A percentile compares a stretch with the other conserved stretches of the same genome.
Conservation (phyloP, 495 filamentous ascomycete species). For the Penicillium daleae region DNA sequence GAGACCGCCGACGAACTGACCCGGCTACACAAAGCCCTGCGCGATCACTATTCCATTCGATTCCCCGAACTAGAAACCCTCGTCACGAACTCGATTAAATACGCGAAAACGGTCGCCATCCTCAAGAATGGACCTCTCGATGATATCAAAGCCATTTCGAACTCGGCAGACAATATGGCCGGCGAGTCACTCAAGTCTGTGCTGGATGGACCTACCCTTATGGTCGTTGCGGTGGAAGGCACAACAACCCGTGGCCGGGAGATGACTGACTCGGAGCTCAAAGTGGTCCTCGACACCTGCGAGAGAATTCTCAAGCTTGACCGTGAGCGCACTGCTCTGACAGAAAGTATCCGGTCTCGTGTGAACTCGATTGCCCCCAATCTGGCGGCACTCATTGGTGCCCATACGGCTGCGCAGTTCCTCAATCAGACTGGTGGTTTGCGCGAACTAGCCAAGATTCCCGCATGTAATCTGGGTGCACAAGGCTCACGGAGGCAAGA, state of each 20-base stretch:
- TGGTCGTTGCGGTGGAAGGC: constrained; percentile 96
- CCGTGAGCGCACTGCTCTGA: constrained; percentile 82
- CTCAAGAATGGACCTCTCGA: constrained; percentile 92
- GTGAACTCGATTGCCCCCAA: constrained; percentile 98
- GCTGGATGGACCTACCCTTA: constrained; percentile 84
- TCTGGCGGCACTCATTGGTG: constrained; percentile 87
- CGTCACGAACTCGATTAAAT: constrained; percentile 88
- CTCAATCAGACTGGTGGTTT: constrained; percentile 92
- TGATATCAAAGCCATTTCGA: constrained; percentile 74
- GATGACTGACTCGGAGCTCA: constrained; percentile 74
- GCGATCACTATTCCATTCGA: constrained; percentile 91
- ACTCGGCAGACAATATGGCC: constrained; percentile 73
- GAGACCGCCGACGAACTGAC: constrained; percentile 90
- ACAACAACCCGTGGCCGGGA: constrained; percentile 82
- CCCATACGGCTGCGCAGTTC: constrained; percentile 93
- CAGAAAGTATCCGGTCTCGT: constrained; percentile 94
- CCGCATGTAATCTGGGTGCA: constrained; percentile 88
- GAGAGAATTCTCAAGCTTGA: constrained; percentile 87
- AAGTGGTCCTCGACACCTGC: constrained; percentile 76
- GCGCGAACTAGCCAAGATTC: constrained; percentile 85
- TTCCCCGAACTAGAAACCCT: constrained; percentile 97
- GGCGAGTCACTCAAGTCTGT: constrained; percentile 74
- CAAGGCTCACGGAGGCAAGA: constrained; percentile 86
- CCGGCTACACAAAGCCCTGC: constrained; percentile 90
- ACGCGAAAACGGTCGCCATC: constrained; percentile 93